phyloP scores from a whole-genome alignment of 202 grass and related monocot species.

The Dendrocalamus latiflorus region DNA sequence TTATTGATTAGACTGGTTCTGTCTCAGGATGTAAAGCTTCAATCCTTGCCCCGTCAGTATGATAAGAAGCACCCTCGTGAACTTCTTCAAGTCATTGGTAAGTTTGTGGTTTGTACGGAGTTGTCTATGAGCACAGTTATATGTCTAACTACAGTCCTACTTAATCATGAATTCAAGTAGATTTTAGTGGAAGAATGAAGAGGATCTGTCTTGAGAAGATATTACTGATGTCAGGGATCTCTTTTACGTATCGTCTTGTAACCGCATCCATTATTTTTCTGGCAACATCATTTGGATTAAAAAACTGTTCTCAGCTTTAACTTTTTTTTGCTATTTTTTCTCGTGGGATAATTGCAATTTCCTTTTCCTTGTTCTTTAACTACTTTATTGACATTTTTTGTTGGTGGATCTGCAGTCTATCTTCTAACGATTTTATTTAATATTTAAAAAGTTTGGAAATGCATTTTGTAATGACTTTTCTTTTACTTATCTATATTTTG shows the following conservation, averaged over 20 bases:
- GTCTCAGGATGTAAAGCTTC: slow-evolving; percentile 74
- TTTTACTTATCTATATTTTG: slow-evolving; percentile 28
- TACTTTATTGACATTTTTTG: neutral
- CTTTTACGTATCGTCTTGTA: slow-evolving; percentile 5
- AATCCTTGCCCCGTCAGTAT: slow-evolving; percentile 55
- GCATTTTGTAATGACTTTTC: neutral
- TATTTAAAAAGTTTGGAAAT: neutral
- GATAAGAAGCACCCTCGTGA: slow-evolving; percentile 55
- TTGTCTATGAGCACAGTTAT: slow-evolving; percentile 13
- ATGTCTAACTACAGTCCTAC: neutral
- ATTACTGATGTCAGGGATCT: slow-evolving; percentile 7
- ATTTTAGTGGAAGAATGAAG: neutral
- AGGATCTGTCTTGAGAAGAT: neutral
- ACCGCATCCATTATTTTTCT: neutral
- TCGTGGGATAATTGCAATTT: neutral
- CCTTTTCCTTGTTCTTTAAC: neutral
- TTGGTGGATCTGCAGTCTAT: neutral
- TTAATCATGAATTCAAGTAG: slow-evolving; percentile 14
- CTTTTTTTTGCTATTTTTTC: neutral
- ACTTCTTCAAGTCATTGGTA: slow-evolving; percentile 90
- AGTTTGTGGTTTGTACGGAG: slow-evolving; percentile 11
- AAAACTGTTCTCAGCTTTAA: neutral
- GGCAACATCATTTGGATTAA: neutral
- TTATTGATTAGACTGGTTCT: slow-evolving; percentile 13
- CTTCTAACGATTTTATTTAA: neutral